These are phyloP conservation scores for Zygotorulaspora sp. DNA, from an alignment of 805 yeast species.

Conservation along the genomic window DNA sequence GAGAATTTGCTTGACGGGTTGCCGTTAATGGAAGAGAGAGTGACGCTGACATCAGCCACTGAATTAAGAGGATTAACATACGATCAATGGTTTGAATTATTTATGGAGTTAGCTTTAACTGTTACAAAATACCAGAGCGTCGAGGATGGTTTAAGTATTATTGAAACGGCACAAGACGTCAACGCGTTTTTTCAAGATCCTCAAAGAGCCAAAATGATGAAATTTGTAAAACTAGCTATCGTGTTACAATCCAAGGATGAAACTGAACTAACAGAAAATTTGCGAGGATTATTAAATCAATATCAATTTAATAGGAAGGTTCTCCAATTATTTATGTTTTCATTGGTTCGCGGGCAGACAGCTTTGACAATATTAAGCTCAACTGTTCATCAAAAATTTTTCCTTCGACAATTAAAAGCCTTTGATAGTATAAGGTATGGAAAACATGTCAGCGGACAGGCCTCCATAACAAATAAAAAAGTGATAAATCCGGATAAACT, in stretches of 20 bases:
- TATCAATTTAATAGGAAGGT: slow-evolving; percentile 73
- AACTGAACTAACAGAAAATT: slow-evolving; percentile 48
- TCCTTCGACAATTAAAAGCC: slow-evolving; percentile 85
- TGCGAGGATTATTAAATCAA: slow-evolving; percentile 60
- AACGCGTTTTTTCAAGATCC: slow-evolving; percentile 72
- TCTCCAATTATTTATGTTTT: slow-evolving; percentile 59
- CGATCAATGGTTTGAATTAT: slow-evolving; percentile 79
- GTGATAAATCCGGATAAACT: slow-evolving; percentile 40
- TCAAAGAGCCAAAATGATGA: slow-evolving; percentile 53
- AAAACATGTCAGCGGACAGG: slow-evolving; percentile 68
- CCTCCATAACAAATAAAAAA: slow-evolving; percentile 57
- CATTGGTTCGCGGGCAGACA: slow-evolving; percentile 52
- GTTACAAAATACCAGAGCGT: slow-evolving; percentile 55
- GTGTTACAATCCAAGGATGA: slow-evolving; percentile 48
- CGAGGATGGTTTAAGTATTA: slow-evolving; percentile 62
- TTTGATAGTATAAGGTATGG: slow-evolving; percentile 61
- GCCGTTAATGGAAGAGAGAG: slow-evolving; percentile 40
- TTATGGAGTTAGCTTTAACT: slow-evolving; percentile 71
- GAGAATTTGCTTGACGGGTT: slow-evolving; percentile 37
- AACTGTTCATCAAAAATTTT: slow-evolving; percentile 83
- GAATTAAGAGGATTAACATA: slow-evolving; percentile 72
- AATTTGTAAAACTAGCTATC: slow-evolving; percentile 64
- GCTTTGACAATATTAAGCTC: slow-evolving; percentile 62
- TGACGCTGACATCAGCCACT: slow-evolving; percentile 44
- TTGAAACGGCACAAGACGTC: slow-evolving; percentile 70